Evolutionary conservation across 2,329 filamentous ascomycete species (phyloP), one percentile per base, ranked within the genome.

Genomic region (Alternaria metachromatica): DNA sequence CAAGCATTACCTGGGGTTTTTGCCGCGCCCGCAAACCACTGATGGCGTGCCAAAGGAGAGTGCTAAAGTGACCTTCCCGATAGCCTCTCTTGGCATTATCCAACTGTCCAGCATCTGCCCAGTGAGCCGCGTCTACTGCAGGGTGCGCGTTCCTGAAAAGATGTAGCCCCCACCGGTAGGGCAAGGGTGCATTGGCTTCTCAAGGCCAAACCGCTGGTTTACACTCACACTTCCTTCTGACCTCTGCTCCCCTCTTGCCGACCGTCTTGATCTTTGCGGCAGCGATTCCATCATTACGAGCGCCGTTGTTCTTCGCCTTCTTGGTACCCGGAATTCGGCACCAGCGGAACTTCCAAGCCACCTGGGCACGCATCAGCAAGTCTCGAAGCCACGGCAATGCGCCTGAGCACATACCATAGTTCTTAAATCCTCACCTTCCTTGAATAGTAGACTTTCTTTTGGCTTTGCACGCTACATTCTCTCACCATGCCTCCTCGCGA

Each of bases 401-500:
- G 56, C 64, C 51, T 46, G 60, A 56, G 49, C 55, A 56, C 54
- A 13, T 37, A 53, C 48, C 25, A 43, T 59, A 23, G n/a, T 54
- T 46, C 44, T 57, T 65, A 63, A 55, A 48, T 30, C 46, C 53
- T 26, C 37, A 59, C 53, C 60, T 55, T 62, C 65, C 48, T 62
- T 60, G 60, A 64, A 43, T 44, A 50, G 62, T 61, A 58, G 28
- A 46, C 54, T 64, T 58, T 55, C 60, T 60, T 60, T 66, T 64
- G 61, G 56, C 50, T 37, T 58, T 63, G 13, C 45, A 21, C 60
- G 13, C 54, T 46, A 44, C 25, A 55, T 51, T 20, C 15, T 57
- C 37, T 26, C 65, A 71, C 63, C 9, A 79, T 79, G 77, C 60
- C 77, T 60, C 77, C 76, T 20, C 76, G 77, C 67, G 76, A 80